These are phyloP conservation scores for Thermothielavioides terrestris DNA, from an alignment of 495 filamentous ascomycete species.

Conservation along the genomic window DNA sequence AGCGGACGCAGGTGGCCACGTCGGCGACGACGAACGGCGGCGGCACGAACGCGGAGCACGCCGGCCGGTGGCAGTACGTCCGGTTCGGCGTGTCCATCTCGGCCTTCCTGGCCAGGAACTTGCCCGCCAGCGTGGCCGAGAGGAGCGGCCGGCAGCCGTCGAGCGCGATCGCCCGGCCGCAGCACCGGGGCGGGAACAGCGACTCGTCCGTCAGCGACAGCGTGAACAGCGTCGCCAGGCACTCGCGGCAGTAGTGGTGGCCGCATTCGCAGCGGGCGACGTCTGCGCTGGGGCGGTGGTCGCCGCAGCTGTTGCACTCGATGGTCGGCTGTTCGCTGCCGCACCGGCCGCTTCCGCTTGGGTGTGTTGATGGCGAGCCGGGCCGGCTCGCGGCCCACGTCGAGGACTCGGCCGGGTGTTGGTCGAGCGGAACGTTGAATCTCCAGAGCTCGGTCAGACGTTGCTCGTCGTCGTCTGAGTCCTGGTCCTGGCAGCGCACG, in stretches of 20 bases:
- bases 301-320: slow-evolving; percentile 6
- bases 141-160: slow-evolving; percentile 26
- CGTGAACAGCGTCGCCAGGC: slow-evolving; percentile 34
- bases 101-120: slow-evolving; percentile 32
- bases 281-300: slow-evolving; percentile 3
- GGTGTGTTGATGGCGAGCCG: background rate
- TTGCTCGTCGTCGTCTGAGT: background rate
- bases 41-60: slow-evolving; percentile 41
- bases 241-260: slow-evolving; percentile 43
- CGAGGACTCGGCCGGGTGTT: slow-evolving; percentile 8
- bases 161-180: slow-evolving; percentile 32
- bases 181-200: slow-evolving; percentile 47
- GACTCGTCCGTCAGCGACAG: slow-evolving; percentile 38
- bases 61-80: slow-evolving; percentile 39
- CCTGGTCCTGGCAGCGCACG: too few species aligned
- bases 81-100: slow-evolving; percentile 39
- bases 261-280: slow-evolving; percentile 22
- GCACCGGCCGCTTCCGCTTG: background rate
- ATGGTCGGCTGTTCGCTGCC: background rate
- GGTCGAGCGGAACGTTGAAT: background rate
- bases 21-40: slow-evolving; percentile 22
- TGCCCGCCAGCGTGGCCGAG: slow-evolving; percentile 12
- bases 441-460: background rate
- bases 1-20: slow-evolving; percentile 35
- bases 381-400: slow-evolving; percentile 10